phyloP scores from a whole-genome alignment of 2,329 filamentous ascomycete species.

The Teratosphaeria pseudoeucalypti region DNA sequence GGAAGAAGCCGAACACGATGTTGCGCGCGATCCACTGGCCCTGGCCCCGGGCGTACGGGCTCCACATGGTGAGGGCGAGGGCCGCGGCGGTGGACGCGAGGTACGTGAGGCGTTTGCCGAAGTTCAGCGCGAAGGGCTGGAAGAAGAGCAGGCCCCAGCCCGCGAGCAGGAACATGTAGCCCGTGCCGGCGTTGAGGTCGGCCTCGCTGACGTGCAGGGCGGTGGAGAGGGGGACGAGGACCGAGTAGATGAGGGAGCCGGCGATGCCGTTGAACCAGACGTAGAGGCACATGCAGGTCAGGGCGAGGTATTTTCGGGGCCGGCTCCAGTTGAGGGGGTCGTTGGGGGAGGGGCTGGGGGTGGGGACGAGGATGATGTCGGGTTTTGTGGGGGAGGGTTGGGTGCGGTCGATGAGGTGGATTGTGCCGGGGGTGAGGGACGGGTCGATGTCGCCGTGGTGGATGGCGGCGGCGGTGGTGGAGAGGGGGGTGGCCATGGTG shows the following conservation, averaged over 20 bases:
- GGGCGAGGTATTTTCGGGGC: conserved; percentile 33
- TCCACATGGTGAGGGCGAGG: conserved; percentile 34
- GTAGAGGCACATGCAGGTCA: conserved; percentile 35
- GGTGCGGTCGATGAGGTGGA: conserved; percentile 33
- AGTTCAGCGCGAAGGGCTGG: conserved; percentile 44
- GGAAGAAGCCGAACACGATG: conserved; percentile 39
- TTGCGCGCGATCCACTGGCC: conserved; percentile 40
- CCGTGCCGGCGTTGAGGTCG: conserved; percentile 40
- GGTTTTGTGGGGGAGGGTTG: conserved; percentile 27
- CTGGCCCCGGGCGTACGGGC: conserved; percentile 33
- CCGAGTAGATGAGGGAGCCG: conserved; percentile 39
- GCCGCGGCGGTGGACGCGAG: conserved; percentile 33
- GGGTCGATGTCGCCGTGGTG: conserved; percentile 10
- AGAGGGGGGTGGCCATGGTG: conserved; percentile 3
- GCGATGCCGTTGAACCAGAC: conserved; percentile 41
- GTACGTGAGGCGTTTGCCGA: conserved; percentile 42
- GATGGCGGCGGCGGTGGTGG: not conserved
- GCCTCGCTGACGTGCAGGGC: conserved; percentile 37
- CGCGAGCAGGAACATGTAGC: conserved; percentile 19
- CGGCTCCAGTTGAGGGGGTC: conserved; percentile 19
- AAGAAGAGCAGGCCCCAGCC: conserved; percentile 40
- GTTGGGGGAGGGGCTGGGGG: conserved; percentile 32
- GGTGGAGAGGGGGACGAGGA: conserved; percentile 38
- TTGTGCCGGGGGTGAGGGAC: conserved; percentile 27
- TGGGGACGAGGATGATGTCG: conserved; percentile 33